Evolutionary conservation across 2,329 filamentous ascomycete genomes (phyloP), one percentile per base, ranked within the genome.

Genomic region (Penicillium sp.): DNA sequence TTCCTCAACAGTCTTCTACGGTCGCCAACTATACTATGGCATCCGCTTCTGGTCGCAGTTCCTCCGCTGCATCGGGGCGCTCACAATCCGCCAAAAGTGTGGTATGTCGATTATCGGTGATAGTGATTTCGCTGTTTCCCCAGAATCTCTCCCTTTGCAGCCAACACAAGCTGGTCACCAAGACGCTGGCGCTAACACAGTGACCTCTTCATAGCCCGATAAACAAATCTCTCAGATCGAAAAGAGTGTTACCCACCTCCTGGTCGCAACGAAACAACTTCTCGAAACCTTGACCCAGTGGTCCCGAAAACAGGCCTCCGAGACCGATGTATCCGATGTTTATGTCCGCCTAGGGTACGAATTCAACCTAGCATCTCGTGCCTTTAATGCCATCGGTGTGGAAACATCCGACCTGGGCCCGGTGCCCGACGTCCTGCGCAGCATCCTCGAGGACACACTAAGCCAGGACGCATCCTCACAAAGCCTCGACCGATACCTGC

Each of bases 331-430:
- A 60, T 98, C 95, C 12, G 95, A 99, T 75, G 95, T 99, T 69
- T 99, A 99, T 74, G 95, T 99, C 61, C 90, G 95, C 62, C 82
- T 99, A 62, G 95, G 95, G 49, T 99, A 99, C 78, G 95, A 99
- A 78, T 99, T 99, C 84, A 99, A 99, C 78, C 95, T 99, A 81
- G 95, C 95, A 31, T 98, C 94, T 76, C 90, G 95, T 57, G 94
- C 95, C 62, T 99, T 99, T 78, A 92, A 91, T 70, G 92, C 93
- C 59, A 99, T 99, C 71, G 95, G 96, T 63, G 95, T 99, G 63
- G 95, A 99, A 71, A 97, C 93, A 1, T 86, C 88, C 28, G 95
- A 99, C 75, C 83, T 99, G 12, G 95, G 95, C 58, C 96, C 96
- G 68, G 95, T 99, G 2, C 95, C 95, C 5, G 95, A 99, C 75